Percentiles rank a stretch among this genome's conserved stretches.
phyloP scores from a whole-genome alignment of 129 eudicot species.

The Glebionis coronaria region DNA sequence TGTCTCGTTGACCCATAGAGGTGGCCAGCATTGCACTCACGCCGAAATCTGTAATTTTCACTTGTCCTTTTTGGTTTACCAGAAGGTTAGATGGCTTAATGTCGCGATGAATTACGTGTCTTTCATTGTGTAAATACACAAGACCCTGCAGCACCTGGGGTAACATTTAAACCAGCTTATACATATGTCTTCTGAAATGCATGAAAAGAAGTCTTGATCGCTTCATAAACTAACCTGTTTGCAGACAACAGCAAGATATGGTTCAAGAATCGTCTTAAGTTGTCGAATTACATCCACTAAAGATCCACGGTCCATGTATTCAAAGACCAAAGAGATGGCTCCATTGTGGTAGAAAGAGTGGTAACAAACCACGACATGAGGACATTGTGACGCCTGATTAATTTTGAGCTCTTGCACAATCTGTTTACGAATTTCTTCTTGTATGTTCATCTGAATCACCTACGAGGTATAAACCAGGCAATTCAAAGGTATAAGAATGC shows the following conservation, averaged over 20 bases:
- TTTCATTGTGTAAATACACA: constrained; percentile 82
- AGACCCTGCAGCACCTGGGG: constrained; percentile 88
- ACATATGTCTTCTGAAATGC: no score
- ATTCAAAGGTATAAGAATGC: no score
- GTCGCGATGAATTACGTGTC: constrained; percentile 94
- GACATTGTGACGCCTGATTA: constrained; percentile 91
- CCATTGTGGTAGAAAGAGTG: constrained; percentile 97
- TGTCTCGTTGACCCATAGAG: constrained; percentile 95
- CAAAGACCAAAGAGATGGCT: constrained; percentile 82
- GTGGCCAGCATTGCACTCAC: constrained; percentile 95
- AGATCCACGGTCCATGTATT: constrained; percentile 99
- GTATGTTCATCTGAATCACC: constrained; percentile 99
- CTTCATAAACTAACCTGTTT: constrained; percentile 56
- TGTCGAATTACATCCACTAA: constrained; percentile 80
- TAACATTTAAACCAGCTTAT: not conserved
- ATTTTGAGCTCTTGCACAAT: constrained; percentile 97
- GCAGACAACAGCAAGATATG: constrained; percentile 97
- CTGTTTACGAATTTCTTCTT: constrained; percentile 94
- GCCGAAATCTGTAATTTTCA: constrained; percentile 95
- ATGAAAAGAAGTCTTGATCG: no score
- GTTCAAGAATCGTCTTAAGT: constrained; percentile 94
- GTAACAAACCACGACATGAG: constrained; percentile 79
- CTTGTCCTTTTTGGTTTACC: constrained; percentile 91
- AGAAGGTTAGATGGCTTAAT: constrained; percentile 94
- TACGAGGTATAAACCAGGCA: no score